These are phyloP conservation scores for Spongispora temasekensis DNA, from an alignment of 1,284 basidiomycete genomes.

Conservation along the genomic window DNA sequence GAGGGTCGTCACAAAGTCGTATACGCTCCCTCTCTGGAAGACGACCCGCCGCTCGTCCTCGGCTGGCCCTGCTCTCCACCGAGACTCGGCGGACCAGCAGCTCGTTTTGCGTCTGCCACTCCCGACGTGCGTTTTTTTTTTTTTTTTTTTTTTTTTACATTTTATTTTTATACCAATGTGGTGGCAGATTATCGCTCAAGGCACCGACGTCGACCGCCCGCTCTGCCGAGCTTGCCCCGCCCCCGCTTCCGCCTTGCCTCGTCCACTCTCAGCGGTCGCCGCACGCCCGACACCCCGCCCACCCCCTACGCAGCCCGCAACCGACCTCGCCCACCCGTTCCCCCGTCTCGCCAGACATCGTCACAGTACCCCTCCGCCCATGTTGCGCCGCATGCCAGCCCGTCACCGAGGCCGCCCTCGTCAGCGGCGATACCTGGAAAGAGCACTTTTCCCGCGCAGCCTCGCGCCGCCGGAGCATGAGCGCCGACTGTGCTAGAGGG, in stretches of 20 bases:
- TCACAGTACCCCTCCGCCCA: conserved; percentile 57
- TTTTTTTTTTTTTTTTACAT: background rate
- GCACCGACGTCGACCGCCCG: conserved; percentile 36
- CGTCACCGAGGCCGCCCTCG: conserved; percentile 48
- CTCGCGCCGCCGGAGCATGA: conserved; percentile 54
- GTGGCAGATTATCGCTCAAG: conserved; percentile 38
- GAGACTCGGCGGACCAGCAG: conserved; percentile 40
- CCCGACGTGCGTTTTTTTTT: conserved; percentile 48
- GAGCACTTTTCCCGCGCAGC: conserved; percentile 64
- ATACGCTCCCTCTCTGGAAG: conserved; percentile 64
- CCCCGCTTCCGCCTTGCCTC: conserved; percentile 46
- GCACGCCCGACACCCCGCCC: too few relatives aligned
- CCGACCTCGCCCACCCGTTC: conserved; percentile 15
- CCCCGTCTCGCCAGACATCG: conserved; percentile 28
- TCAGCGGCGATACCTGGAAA: conserved; percentile 53
- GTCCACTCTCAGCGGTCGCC: conserved; percentile 42
- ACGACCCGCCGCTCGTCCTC: conserved; percentile 34
- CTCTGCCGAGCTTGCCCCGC: conserved; percentile 30
- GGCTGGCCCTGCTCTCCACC: conserved; percentile 11
- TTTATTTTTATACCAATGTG: background rate
- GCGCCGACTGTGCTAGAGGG: conserved; percentile 39
- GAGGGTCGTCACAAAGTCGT: conserved; percentile 57
- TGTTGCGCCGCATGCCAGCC: conserved; percentile 57
- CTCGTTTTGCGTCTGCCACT: conserved; percentile 60
- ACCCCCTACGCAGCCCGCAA: too few relatives aligned